phyloP scores from a whole-genome alignment of 768 basidiomycete species.

The Rhodotorula toruloides region DNA sequence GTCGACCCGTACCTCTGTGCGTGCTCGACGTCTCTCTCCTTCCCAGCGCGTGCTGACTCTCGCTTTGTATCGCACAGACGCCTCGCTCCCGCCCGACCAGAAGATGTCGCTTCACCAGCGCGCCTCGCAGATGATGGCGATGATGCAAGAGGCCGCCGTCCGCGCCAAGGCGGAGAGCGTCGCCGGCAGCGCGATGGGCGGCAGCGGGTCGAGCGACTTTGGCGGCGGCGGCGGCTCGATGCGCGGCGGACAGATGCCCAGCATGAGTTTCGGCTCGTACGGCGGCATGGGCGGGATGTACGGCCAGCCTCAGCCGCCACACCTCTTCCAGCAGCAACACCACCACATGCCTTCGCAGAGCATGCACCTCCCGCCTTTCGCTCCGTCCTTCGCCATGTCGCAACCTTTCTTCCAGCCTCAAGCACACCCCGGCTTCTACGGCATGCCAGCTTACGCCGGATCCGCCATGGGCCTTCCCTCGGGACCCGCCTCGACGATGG shows the following conservation, averaged over 20 bases:
- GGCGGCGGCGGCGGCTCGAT: constrained; percentile 16
- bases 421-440: constrained; percentile 11
- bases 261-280: constrained; percentile 24
- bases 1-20: constrained; percentile 36
- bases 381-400: constrained; percentile 28
- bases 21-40: not conserved
- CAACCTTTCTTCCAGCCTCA: constrained; percentile 29
- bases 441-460: constrained; percentile 20
- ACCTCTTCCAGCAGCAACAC: too few relatives aligned
- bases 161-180: constrained; percentile 28
- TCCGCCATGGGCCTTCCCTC: constrained; percentile 24
- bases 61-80: constrained; percentile 17
- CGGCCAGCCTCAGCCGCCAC: too few relatives aligned
- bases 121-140: constrained; percentile 36
- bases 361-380: constrained; percentile 31
- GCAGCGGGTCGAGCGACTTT: constrained; percentile 2
- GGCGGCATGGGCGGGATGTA: not conserved
- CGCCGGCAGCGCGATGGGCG: constrained; percentile 9
- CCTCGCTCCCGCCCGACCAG: constrained; percentile 37
- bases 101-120: constrained; percentile 39
- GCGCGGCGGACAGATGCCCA: constrained; percentile 1
- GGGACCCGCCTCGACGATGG: constrained; percentile 2
- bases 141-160: constrained; percentile 34
- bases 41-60: not conserved
- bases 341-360: not conserved